These are phyloP conservation scores for Triticum turgidum DNA, from an alignment of 176 grass and related monocot genomes.

Conservation along the genomic window DNA sequence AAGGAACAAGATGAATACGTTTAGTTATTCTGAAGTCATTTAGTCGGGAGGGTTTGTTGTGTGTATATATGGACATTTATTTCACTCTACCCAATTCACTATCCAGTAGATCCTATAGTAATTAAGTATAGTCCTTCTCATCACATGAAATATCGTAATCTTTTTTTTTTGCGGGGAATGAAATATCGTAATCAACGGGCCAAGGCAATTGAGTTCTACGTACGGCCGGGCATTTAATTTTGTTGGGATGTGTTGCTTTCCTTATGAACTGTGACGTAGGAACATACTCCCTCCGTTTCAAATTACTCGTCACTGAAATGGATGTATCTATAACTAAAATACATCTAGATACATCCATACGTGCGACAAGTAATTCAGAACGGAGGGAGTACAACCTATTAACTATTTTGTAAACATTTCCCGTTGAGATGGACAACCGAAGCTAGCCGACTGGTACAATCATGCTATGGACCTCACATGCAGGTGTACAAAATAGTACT, in stretches of 20 bases:
- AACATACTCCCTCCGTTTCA: too few relatives aligned
- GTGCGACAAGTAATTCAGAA: too few relatives aligned
- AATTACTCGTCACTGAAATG: too few relatives aligned
- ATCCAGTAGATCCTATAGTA: neutral
- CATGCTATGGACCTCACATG: neutral
- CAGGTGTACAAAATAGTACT: neutral
- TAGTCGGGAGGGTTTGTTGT: too few relatives aligned
- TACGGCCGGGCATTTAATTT: neutral
- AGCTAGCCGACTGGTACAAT: neutral
- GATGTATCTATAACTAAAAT: too few relatives aligned
- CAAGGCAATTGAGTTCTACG: neutral
- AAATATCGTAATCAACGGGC: neutral
- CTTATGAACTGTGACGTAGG: too few relatives aligned
- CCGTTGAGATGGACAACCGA: too few relatives aligned
- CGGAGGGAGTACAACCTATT: neutral
- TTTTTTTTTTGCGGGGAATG: neutral
- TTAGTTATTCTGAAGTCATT: neutral
- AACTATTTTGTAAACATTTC: neutral
- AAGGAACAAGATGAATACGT: neutral
- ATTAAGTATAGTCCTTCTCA: neutral
- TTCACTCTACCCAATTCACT: neutral
- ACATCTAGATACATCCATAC: too few relatives aligned
- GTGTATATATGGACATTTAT: too few relatives aligned
- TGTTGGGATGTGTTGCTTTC: neutral
- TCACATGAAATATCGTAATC: constrained; percentile 19